Percentiles rank a stretch among this genome's conserved stretches.
Evolutionary conservation across 192 early-diverging fungal species (phyloP).

Genomic region (Podila epicladia): DNA sequence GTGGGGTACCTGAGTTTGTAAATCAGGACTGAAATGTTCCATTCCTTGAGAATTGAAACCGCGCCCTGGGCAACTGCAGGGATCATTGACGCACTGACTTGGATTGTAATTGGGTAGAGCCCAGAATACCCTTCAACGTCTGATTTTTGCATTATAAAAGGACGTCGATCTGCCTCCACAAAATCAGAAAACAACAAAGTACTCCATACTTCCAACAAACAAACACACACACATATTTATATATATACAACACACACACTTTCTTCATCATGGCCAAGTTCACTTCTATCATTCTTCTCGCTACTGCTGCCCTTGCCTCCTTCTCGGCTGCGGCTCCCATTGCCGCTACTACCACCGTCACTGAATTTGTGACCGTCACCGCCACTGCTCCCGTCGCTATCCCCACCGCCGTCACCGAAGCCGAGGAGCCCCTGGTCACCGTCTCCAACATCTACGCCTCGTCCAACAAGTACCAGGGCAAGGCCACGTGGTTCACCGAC

Average conservation of each 20-base stretch:
- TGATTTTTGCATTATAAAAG: neutral
- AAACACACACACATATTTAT: neutral
- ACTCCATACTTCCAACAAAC: neutral
- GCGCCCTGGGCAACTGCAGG: neutral
- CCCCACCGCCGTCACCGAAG: neutral
- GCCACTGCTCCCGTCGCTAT: neutral
- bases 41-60: neutral
- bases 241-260: constrained; percentile 2
- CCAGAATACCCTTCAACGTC: too few relatives aligned
- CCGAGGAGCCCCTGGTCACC: neutral
- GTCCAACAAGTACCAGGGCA: neutral
- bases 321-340: neutral
- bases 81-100: neutral
- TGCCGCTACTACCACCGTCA: neutral
- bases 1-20: too few relatives aligned
- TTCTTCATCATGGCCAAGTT: neutral
- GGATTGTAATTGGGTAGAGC: too few relatives aligned
- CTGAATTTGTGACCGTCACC: neutral
- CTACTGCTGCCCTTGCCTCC: neutral
- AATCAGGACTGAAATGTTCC: too few relatives aligned
- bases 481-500: constrained; percentile 19
- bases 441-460: neutral
- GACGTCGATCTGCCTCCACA: neutral
- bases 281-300: neutral
- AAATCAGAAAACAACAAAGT: neutral